Percentiles rank a stretch among this genome's conserved stretches.
phyloP scores from a whole-genome alignment of 2,329 filamentous ascomycete genomes.

The Aureobasidium uvarum region DNA sequence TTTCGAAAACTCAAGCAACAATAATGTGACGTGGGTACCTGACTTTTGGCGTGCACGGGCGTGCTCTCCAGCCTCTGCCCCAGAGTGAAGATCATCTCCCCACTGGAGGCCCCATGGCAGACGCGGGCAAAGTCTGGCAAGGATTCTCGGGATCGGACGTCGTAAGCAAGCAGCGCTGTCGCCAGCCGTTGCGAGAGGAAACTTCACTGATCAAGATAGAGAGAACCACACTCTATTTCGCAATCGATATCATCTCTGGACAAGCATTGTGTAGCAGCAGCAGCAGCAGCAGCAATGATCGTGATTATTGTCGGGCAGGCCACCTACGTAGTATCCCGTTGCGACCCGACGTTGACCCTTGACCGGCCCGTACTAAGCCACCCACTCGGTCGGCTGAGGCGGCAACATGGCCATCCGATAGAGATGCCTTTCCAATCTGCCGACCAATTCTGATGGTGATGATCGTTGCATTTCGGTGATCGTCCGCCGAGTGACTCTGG shows the following conservation, averaged over 20 bases:
- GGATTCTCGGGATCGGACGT: conserved; percentile 11
- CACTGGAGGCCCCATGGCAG: conserved; percentile 25
- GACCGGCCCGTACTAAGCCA: conserved; percentile 15
- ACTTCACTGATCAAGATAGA: not conserved
- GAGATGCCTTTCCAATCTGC: not conserved
- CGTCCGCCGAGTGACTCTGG: not conserved
- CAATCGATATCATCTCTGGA: not conserved
- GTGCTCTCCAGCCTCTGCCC: conserved; percentile 10
- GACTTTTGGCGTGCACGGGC: conserved; percentile 14
- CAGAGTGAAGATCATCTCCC: conserved; percentile 25
- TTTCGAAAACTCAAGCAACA: conserved; percentile 9
- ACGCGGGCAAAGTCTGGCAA: conserved; percentile 8
- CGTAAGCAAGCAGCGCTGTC: not conserved
- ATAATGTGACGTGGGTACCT: conserved; percentile 24
- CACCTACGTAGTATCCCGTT: conserved; percentile 24
- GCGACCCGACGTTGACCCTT: conserved; percentile 13
- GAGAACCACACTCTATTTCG: not conserved
- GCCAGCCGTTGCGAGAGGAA: not conserved
- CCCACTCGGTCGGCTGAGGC: conserved; percentile 6
- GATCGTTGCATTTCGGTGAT: conserved; percentile 1
- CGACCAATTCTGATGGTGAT: conserved; percentile 6
- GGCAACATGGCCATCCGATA: not conserved
- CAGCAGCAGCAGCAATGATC: not conserved
- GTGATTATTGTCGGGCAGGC: not conserved
- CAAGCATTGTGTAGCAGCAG: not conserved